phyloP scores from a whole-genome alignment of 352 stramenopile genomes.

The Lagenidium sp. region DNA sequence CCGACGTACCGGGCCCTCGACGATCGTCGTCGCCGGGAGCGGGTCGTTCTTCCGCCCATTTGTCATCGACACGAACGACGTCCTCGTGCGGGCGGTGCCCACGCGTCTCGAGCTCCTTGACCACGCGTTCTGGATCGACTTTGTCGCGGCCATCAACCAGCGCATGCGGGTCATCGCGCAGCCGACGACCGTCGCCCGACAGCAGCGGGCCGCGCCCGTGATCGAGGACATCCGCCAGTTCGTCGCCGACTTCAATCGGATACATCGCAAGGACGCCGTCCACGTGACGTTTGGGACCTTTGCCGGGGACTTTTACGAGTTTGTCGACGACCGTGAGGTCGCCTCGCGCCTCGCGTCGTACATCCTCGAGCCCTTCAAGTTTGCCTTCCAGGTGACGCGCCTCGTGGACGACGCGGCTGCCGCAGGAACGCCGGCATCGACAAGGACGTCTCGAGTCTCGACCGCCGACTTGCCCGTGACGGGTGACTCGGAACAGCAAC shows the following conservation, averaged over 20 bases:
- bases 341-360: slow-evolving; percentile 13
- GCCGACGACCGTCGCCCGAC: slow-evolving; percentile 27
- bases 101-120: slow-evolving; percentile 56
- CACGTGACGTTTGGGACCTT: slow-evolving; percentile 51
- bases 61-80: slow-evolving; percentile 79
- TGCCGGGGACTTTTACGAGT: too few relatives aligned
- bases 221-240: slow-evolving; percentile 34
- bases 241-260: slow-evolving; percentile 47
- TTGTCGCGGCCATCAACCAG: slow-evolving; percentile 64
- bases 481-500: neutral
- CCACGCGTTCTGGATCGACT: slow-evolving; percentile 81
- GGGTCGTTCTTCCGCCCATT: slow-evolving; percentile 78
- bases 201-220: slow-evolving; percentile 16
- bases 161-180: slow-evolving; percentile 56
- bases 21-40: slow-evolving; percentile 58
- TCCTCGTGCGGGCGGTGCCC: slow-evolving; percentile 64
- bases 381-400: slow-evolving; percentile 46
- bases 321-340: too few relatives aligned
- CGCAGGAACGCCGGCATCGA: neutral
- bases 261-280: slow-evolving; percentile 45
- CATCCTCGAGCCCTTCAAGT: slow-evolving; percentile 44
- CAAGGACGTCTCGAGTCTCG: neutral
- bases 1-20: slow-evolving; percentile 8
- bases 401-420: slow-evolving; percentile 4
- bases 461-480: neutral